Evolutionary conservation across 2,329 filamentous ascomycete species (phyloP).

Genomic region (Microsporum canis): DNA sequence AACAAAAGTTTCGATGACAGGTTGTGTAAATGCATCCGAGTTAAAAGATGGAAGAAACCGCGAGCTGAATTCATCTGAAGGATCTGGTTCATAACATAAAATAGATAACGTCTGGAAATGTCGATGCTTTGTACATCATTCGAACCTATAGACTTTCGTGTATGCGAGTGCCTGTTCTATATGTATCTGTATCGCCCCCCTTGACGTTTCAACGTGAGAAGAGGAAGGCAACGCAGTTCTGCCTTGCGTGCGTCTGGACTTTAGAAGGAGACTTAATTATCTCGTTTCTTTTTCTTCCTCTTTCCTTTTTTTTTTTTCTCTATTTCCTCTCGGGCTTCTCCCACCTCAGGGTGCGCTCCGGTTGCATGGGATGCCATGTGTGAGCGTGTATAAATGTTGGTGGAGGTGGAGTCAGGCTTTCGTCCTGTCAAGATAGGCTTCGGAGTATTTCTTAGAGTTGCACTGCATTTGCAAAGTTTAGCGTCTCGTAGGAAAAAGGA

Average conservation of each 20-base stretch:
- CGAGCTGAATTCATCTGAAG: neutral
- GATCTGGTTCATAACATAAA: neutral
- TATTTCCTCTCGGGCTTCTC: neutral
- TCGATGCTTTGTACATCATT: neutral
- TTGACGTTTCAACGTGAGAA: neutral
- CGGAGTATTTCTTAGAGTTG: conserved; percentile 3
- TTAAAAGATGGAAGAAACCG: neutral
- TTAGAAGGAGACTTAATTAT: neutral
- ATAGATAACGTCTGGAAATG: neutral
- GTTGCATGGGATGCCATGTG: conserved; percentile 3
- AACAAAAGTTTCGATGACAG: neutral
- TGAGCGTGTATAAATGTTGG: neutral
- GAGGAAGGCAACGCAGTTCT: neutral
- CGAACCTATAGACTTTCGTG: neutral
- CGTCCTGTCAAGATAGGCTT: conserved; percentile 2
- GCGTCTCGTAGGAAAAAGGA: neutral
- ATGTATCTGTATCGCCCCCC: neutral
- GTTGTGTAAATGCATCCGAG: neutral
- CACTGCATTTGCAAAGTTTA: conserved; percentile 3
- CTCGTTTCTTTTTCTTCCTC: neutral
- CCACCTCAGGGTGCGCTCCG: neutral
- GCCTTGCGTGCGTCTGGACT: neutral
- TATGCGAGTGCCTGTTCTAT: neutral
- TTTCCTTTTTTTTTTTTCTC: neutral
- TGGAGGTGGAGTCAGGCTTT: neutral